Percentiles rank a stretch among this genome's conserved stretches.
phyloP scores from a whole-genome alignment of 768 basidiomycete genomes.

The Tephrocybe sp. region DNA sequence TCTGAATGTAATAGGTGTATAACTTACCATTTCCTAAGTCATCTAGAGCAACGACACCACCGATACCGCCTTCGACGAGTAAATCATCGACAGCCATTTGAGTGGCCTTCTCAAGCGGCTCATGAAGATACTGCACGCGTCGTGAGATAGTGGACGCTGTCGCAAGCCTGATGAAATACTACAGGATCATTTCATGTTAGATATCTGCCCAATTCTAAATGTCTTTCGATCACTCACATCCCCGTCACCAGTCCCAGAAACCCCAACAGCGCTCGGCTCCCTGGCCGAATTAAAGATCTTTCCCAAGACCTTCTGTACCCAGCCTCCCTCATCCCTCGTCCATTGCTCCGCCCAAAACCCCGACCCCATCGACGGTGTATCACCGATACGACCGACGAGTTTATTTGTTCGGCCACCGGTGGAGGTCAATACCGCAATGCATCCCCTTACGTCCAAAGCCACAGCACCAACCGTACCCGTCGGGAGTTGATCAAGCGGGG shows the following conservation, averaged over 20 bases:
- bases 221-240: constrained; percentile 50
- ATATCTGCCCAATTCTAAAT: background rate
- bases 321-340: constrained; percentile 31
- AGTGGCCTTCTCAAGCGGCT: constrained; percentile 59
- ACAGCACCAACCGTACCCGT: constrained; percentile 86
- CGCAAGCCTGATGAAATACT: constrained; percentile 79
- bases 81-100: constrained; percentile 59
- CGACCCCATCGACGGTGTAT: constrained; percentile 75
- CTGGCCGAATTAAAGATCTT: constrained; percentile 26
- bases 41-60: constrained; percentile 78
- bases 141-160: constrained; percentile 67
- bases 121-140: constrained; percentile 59
- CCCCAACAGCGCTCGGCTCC: constrained; percentile 51
- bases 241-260: constrained; percentile 87
- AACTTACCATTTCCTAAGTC: constrained; percentile 62
- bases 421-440: constrained; percentile 72
- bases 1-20: background rate
- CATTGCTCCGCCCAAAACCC: constrained; percentile 90
- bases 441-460: constrained; percentile 72
- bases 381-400: constrained; percentile 78
- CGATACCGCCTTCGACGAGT: constrained; percentile 56
- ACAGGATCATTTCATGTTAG: background rate
- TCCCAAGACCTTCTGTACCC: constrained; percentile 29
- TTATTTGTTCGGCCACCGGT: constrained; percentile 87
- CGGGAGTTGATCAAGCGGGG: constrained; percentile 57